Evolutionary conservation across 106 monocot species (phyloP).

Genomic region (Phalaenopsis equestris): DNA sequence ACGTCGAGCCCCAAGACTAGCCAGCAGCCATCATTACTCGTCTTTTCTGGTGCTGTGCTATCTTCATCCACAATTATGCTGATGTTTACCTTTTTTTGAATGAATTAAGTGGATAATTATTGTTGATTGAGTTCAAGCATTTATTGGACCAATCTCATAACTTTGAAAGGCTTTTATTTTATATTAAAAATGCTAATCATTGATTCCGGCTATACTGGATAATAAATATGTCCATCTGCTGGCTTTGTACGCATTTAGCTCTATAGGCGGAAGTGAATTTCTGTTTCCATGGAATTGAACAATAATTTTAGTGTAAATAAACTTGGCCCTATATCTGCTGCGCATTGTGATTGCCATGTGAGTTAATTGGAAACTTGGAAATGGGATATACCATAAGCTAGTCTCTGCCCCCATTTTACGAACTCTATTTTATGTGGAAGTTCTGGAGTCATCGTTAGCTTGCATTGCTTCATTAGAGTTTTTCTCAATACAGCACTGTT

Average conservation of each 20-base stretch:
- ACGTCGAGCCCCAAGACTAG: neutral
- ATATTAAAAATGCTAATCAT: neutral
- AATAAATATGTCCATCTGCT: neutral
- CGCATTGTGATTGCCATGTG: neutral
- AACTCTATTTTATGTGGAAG: neutral
- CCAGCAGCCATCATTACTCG: conserved; percentile 6
- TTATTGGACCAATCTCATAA: neutral
- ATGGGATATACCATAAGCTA: neutral
- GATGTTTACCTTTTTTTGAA: neutral
- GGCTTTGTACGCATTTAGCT: neutral
- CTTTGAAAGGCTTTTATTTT: neutral
- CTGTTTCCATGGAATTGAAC: neutral
- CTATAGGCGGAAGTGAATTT: neutral
- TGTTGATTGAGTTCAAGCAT: neutral
- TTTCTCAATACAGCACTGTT: neutral
- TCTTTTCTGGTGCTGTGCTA: conserved; percentile 1
- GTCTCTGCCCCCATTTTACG: neutral
- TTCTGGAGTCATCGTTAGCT: neutral
- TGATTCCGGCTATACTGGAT: neutral
- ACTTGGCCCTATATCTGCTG: neutral
- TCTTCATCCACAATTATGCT: neutral
- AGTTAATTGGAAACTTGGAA: neutral
- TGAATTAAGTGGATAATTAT: too few relatives aligned
- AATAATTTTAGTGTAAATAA: neutral
- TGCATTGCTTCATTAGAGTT: neutral